Evolutionary conservation across 345 rosid genomes (phyloP), one percentile per base, ranked within the genome.

Genomic region (Atalantia buxifolia): DNA sequence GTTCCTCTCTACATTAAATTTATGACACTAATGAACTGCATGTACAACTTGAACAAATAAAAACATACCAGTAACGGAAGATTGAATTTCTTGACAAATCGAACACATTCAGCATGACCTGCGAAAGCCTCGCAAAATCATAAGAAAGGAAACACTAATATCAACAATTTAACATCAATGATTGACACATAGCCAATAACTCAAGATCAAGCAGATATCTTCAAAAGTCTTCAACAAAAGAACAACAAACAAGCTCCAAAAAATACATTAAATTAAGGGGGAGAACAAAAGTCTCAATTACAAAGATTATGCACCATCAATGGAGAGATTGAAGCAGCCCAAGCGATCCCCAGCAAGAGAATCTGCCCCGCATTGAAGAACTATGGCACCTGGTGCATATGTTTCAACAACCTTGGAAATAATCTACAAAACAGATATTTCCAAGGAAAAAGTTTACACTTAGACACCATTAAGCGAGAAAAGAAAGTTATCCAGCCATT

Each of bases 341-440:
- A 96, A 88, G 72, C 98, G 97, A 72, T 96, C 99, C 69, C 98
- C 92, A 68, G 99, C 99, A 63, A 96, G 90, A 61, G 99, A 96
- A 90, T 96, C 99, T 78, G 99, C 99, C 53, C 99, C 99, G 42
- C 99, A 94, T 66, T 96, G 99, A 76, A 96, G 98, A 85, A 96
- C 99, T 63, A 96, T 92, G 10, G 91, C 95, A 24, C 98, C 97
- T 8, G 99, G 99, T 71, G 77, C 91, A 86, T 96, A 96, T 64
- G 87, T 87, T 88, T 96, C 99, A 22, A 96, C 97, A 76, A 96
- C 95, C 88, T 96, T 96, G 75, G 88, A 80, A 68, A 94, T 92
- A 74, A 94, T 88, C 98, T 96, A 81, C 75, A 76, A 64, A 76
- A 78, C 22, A 64, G 64, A 60, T 50, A 79, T 63, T 69, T 56